A percentile compares a stretch with the other conserved stretches of the same genome.
phyloP scores from a whole-genome alignment of 345 rosid genomes.

The Euclidium syriacum region DNA sequence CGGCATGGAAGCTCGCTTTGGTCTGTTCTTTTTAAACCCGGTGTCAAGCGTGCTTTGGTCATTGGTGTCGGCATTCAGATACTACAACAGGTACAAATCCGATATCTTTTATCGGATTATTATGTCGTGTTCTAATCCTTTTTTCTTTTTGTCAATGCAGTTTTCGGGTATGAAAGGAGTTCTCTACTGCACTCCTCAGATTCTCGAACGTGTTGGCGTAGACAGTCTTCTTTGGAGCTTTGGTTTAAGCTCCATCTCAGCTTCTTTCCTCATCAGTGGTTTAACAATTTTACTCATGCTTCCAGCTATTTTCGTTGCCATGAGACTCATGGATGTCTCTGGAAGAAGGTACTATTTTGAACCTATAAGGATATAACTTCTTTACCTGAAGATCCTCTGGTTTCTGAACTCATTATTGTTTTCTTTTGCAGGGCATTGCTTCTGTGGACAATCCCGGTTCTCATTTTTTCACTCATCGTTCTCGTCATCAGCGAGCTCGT shows the following conservation, averaged over 20 bases:
- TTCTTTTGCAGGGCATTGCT: conserved; percentile 58
- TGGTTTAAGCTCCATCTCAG: conserved; percentile 71
- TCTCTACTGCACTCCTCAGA: conserved; percentile 97
- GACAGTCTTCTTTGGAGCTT: conserved; percentile 70
- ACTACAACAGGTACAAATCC: conserved; percentile 82
- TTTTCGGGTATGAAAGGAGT: conserved; percentile 95
- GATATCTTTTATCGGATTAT: too few species aligned
- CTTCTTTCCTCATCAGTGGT: conserved; percentile 91
- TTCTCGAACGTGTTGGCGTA: conserved; percentile 87
- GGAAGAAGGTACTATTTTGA: conserved; percentile 68
- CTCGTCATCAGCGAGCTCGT: conserved; percentile 57
- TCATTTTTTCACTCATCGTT: conserved; percentile 54
- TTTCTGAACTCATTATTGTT: not conserved
- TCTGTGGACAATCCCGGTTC: conserved; percentile 81
- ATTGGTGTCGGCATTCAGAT: conserved; percentile 92
- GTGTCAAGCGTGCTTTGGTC: conserved; percentile 73
- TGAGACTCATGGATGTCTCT: conserved; percentile 89
- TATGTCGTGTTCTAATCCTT: too few species aligned
- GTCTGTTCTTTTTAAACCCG: conserved; percentile 84
- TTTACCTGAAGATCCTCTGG: not conserved
- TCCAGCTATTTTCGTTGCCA: conserved; percentile 83
- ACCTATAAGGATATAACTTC: not conserved
- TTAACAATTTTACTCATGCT: conserved; percentile 86
- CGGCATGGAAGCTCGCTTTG: conserved; percentile 60
- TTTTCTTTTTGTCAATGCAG: too few species aligned